Conservation (phyloP, 495 filamentous ascomycete genomes). For the Xylaria curta region DNA sequence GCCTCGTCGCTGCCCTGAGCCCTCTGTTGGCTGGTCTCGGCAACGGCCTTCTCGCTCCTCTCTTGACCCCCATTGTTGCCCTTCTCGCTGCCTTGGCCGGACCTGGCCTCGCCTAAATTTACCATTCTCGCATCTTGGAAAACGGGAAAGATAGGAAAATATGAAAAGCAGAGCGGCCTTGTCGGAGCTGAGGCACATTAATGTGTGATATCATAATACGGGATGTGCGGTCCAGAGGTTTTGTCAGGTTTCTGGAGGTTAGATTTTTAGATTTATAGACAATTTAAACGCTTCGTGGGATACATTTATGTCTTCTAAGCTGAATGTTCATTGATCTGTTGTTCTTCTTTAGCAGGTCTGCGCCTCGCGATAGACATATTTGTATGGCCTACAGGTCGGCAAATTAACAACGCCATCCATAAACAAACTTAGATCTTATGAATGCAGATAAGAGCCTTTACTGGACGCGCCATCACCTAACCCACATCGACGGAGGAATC, state of each 20-base stretch:
- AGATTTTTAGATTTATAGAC: not conserved
- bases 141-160: not conserved
- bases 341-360: too few relatives aligned
- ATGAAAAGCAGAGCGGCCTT: not conserved
- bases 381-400: too few relatives aligned
- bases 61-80: conserved; percentile 14
- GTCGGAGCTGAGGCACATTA: not conserved
- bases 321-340: too few relatives aligned
- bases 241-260: not conserved
- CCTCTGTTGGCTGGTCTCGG: conserved; percentile 13
- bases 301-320: not conserved
- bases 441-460: too few relatives aligned
- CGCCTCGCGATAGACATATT: too few relatives aligned
- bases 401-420: too few relatives aligned
- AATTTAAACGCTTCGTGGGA: not conserved
- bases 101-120: conserved; percentile 13
- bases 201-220: conserved; percentile 2
- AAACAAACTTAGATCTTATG: too few relatives aligned
- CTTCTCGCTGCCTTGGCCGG: conserved; percentile 12
- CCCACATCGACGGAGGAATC: too few relatives aligned
- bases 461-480: too few relatives aligned
- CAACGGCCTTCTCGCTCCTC: conserved; percentile 9
- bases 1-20: conserved; percentile 14
- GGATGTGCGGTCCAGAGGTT: not conserved
- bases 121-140: not conserved